Evolutionary conservation across 805 yeast genomes (phyloP).

Genomic region (Phaffomyces thermotolerans): DNA sequence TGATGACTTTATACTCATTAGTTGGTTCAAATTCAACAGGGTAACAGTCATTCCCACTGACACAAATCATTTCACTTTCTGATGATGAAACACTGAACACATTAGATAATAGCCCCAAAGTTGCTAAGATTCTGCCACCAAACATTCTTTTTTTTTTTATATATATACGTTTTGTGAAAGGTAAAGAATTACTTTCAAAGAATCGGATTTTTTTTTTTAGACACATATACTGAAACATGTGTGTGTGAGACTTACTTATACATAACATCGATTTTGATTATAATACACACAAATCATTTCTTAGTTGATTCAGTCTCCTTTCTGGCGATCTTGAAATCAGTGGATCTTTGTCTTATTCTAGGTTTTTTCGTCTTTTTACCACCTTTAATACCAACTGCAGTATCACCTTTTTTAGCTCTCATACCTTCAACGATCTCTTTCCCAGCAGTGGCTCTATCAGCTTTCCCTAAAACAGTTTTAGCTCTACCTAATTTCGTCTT

Average conservation of each 20-base stretch:
- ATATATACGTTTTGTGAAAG: too few species aligned
- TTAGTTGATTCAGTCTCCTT: not conserved
- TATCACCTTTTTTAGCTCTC: slow-evolving; percentile 66
- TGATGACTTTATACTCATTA: slow-evolving; percentile 59
- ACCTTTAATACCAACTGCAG: slow-evolving; percentile 53
- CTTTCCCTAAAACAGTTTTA: slow-evolving; percentile 63
- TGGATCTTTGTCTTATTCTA: slow-evolving; percentile 39
- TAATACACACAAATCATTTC: not conserved
- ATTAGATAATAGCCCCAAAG: not conserved
- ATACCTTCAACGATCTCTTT: slow-evolving; percentile 57
- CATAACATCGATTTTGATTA: too few species aligned
- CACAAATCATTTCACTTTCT: slow-evolving; percentile 30
- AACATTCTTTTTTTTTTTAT: not conserved
- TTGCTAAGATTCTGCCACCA: not conserved
- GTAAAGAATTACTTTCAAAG: too few species aligned
- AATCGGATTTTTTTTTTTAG: too few species aligned
- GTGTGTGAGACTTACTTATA: too few species aligned
- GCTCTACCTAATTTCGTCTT: slow-evolving; percentile 80
- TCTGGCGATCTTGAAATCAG: slow-evolving; percentile 31
- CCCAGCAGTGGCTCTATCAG: slow-evolving; percentile 69
- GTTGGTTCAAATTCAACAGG: slow-evolving; percentile 58
- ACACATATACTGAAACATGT: too few species aligned
- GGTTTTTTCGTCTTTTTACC: slow-evolving; percentile 43
- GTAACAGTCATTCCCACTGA: slow-evolving; percentile 49
- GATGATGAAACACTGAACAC: slow-evolving; percentile 4